Base-by-base conservation (phyloP, 352 stramenopile genomes). In the Phytophthora boehmeriae region DNA sequence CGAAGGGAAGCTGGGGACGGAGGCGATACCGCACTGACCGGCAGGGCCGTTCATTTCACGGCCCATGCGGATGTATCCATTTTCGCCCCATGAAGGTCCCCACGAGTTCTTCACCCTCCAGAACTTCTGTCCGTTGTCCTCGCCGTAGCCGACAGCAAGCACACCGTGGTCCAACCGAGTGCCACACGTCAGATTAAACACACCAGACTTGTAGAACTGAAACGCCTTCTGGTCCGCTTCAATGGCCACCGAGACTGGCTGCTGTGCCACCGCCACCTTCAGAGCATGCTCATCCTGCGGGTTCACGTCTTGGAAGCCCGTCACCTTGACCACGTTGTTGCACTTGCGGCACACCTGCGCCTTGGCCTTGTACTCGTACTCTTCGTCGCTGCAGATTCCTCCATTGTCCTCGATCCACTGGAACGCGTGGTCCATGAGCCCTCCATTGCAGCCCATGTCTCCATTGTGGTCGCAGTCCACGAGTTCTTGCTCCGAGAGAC, bases 391-490 rank as follows among this genome's bases (percentile, higher is more conserved):
- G 73, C 95, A 99, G n/a, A 99, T 75, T 28, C 89, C 84, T 22
- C 82, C 83, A 50, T 96, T 80, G 41, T 86, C 73, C 62, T 98
- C 88, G 56, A 99, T 97, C 79, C 95, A 99, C 16, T 89, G 75
- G 68, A 99, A 99, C 9, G 96, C 96, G 67, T 98, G 96, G 77
- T 98, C 95, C 96, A 99, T 99, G 13, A 99, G 73, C 25, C 97
- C 98, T 23, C 97, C 98, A 59, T 96, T 96, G 83, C 98, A 99
- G 54, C 96, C 97, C 72, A 97, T 88, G 81, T 99, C 94, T 49
- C 90, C 86, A 63, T 93, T 92, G 61, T 95, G 52, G 69, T 99
- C 96, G 65, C 97, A 99, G 80, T 98, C 95, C 39, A 99, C 88
- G 19, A 99, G 90, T 61, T 99, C 87, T 76, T 99, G 98, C 76